A percentile compares a stretch with the other conserved stretches of the same genome.
Evolutionary conservation across 2,329 filamentous ascomycete genomes (phyloP).

Genomic region (Colletotrichum tanaceti): DNA sequence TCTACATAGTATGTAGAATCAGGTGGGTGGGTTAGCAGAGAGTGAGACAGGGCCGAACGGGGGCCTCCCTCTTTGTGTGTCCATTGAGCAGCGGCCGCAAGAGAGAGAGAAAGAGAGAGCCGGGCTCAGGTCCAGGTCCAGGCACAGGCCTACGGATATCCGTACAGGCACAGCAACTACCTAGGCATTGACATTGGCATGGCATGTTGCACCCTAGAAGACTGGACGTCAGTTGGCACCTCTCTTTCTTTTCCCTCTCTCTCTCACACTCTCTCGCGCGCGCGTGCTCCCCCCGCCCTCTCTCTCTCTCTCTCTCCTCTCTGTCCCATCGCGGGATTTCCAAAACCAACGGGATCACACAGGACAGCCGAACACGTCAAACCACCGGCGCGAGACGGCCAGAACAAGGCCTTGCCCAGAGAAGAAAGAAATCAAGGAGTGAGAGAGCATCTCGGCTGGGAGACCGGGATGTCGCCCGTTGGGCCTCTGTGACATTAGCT

Average conservation of each 20-base stretch:
- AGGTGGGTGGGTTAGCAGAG: slow-evolving; percentile 28
- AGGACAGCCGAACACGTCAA: slow-evolving; percentile 2
- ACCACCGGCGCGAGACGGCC: slow-evolving; percentile 9
- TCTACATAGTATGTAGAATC: too few relatives aligned
- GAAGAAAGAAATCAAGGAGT: slow-evolving; percentile 48
- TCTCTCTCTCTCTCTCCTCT: not conserved
- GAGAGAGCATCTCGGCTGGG: slow-evolving; percentile 54
- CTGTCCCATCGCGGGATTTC: not conserved
- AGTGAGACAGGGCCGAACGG: slow-evolving; percentile 34
- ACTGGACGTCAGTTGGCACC: too few relatives aligned
- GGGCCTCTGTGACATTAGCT: slow-evolving; percentile 58
- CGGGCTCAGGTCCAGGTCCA: slow-evolving; percentile 1
- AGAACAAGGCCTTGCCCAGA: slow-evolving; percentile 35
- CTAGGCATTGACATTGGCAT: not conserved
- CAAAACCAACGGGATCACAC: not conserved
- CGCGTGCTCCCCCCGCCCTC: too few relatives aligned
- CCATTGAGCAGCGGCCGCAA: slow-evolving; percentile 27
- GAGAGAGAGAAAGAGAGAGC: not conserved
- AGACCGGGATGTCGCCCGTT: slow-evolving; percentile 54
- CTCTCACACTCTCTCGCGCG: too few relatives aligned
- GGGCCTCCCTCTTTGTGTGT: slow-evolving; percentile 19
- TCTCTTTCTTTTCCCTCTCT: too few relatives aligned
- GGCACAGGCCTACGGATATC: not conserved
- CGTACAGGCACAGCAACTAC: slow-evolving; percentile 3
- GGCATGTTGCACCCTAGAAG: not conserved